These are phyloP conservation scores for Xylaria multiplex DNA, from an alignment of 2,329 filamentous ascomycete genomes.

Conservation along the genomic window DNA sequence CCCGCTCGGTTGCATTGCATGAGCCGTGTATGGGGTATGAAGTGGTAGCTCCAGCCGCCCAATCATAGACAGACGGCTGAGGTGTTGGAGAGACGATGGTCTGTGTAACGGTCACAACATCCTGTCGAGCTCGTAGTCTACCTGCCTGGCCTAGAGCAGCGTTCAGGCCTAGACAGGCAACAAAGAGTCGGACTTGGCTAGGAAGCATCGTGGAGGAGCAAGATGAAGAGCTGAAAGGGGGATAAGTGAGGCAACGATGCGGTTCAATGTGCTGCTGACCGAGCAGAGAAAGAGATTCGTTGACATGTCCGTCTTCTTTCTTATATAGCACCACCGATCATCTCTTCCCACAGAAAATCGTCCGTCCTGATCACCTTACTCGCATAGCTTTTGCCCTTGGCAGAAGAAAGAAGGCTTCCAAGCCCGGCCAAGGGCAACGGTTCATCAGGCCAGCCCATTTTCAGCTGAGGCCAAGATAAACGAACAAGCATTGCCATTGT, in stretches of 20 bases:
- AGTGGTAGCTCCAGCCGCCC: slow-evolving; percentile 13
- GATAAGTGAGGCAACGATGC: neutral
- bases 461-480: neutral
- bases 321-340: neutral
- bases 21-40: slow-evolving; percentile 13
- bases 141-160: neutral
- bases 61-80: slow-evolving; percentile 9
- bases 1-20: slow-evolving; percentile 16
- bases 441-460: slow-evolving; percentile 2
- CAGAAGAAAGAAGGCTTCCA: neutral
- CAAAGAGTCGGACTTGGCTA: neutral
- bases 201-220: slow-evolving; percentile 5
- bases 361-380: neutral
- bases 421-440: slow-evolving; percentile 4
- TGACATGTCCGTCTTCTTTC: neutral
- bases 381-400: neutral
- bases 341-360: neutral
- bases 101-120: slow-evolving; percentile 13
- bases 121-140: slow-evolving; percentile 1
- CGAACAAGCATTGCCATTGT: neutral
- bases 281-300: neutral
- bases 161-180: slow-evolving; percentile 4
- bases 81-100: slow-evolving; percentile 6
- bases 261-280: neutral
- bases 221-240: neutral